Percentiles rank a stretch among this genome's conserved stretches.
phyloP scores from a whole-genome alignment of 768 basidiomycete species.

The Dentipellis fragilis region DNA sequence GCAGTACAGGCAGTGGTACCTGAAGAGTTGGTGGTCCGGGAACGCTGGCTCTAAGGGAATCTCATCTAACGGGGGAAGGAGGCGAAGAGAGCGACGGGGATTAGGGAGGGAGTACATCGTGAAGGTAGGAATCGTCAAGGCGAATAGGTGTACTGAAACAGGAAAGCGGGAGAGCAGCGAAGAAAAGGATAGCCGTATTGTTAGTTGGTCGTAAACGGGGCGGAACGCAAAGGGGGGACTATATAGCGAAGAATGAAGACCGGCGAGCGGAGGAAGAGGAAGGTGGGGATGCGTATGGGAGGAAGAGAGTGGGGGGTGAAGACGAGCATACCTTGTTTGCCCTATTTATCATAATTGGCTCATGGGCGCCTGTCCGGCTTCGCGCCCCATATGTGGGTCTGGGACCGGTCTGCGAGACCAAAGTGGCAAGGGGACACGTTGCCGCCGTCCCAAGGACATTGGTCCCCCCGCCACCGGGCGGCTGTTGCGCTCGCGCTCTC shows the following conservation, averaged over 20 bases:
- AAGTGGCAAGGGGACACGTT: not conserved
- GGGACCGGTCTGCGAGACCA: not conserved
- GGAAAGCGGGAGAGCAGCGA: too few relatives aligned
- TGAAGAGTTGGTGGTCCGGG: conserved; percentile 5
- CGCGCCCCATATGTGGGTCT: not conserved
- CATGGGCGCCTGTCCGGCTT: not conserved
- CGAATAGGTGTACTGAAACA: too few relatives aligned
- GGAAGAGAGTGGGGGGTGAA: not conserved
- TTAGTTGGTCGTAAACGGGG: conserved; percentile 1
- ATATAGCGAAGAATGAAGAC: too few relatives aligned
- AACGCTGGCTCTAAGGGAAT: conserved; percentile 12
- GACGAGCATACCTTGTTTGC: not conserved
- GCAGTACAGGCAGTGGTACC: conserved; percentile 1
- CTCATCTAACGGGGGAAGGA: conserved; percentile 12
- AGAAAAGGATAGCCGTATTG: too few relatives aligned
- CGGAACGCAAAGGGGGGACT: not conserved
- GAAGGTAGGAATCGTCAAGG: not conserved
- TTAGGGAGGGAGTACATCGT: not conserved
- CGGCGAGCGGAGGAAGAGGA: too few relatives aligned
- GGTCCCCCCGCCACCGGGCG: too few relatives aligned
- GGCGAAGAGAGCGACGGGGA: not conserved
- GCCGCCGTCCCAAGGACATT: not conserved
- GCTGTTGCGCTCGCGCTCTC: too few relatives aligned
- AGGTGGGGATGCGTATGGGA: not conserved
- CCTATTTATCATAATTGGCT: not conserved